Conservation (phyloP, 192 early-diverging fungal species). For the Lobosporangium transversale region DNA sequence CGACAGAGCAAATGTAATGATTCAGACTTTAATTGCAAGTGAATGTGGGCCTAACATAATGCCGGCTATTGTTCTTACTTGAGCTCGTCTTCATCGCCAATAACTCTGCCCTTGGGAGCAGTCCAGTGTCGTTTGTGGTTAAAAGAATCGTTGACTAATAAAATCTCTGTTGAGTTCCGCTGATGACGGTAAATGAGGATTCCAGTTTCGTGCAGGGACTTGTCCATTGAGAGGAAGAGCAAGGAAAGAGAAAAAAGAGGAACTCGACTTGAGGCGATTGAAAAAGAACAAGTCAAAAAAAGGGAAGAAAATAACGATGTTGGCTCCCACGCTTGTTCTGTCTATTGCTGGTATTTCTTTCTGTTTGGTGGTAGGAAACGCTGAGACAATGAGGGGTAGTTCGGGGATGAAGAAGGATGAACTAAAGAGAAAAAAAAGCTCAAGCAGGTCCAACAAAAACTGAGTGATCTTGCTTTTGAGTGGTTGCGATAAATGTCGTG, state of each 20-base stretch:
- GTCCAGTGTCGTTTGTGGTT: slow-evolving; percentile 85
- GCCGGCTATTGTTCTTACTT: slow-evolving; percentile 76
- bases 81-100: slow-evolving; percentile 83
- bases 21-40: too few species aligned
- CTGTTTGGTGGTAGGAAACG: not conserved
- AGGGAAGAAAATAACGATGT: not conserved
- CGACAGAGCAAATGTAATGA: too few species aligned
- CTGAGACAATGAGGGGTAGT: not conserved
- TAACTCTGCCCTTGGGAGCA: slow-evolving; percentile 80
- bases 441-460: not conserved
- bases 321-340: not conserved
- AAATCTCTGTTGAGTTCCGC: slow-evolving; percentile 75
- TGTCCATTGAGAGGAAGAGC: slow-evolving; percentile 57
- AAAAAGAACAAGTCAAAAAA: not conserved
- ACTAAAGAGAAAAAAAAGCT: not conserved
- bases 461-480: too few species aligned
- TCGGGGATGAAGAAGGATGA: not conserved
- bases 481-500: too few species aligned
- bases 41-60: too few species aligned
- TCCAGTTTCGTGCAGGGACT: slow-evolving; percentile 67
- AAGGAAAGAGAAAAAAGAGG: not conserved
- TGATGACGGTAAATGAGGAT: slow-evolving; percentile 79
- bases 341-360: not conserved
- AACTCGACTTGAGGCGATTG: slow-evolving; percentile 4
- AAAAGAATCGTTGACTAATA: slow-evolving; percentile 86